Evolutionary conservation across 1,139 yeast genomes (phyloP).

Genomic region (Candida albicans): DNA sequence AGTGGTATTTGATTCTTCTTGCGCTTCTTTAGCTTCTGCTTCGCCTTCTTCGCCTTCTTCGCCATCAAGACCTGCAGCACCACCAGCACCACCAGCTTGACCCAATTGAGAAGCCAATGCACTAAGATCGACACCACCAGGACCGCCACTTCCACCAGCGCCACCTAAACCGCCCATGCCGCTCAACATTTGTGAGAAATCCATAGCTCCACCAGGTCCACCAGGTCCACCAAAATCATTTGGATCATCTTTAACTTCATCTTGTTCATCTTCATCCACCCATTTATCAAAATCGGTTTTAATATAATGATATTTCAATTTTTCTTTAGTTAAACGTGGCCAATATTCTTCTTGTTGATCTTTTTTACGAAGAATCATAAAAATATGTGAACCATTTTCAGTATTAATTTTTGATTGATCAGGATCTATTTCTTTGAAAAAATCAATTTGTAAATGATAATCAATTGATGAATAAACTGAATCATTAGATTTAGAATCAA

Average conservation of each 20-base stretch:
- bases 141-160: slow-evolving; percentile 25
- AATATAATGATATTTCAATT: slow-evolving; percentile 67
- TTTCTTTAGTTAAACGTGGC: slow-evolving; percentile 86
- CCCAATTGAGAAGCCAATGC: slow-evolving; percentile 48
- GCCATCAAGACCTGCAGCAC: slow-evolving; percentile 21
- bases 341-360: slow-evolving; percentile 71
- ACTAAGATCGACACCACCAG: slow-evolving; percentile 34
- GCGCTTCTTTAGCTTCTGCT: slow-evolving; percentile 31
- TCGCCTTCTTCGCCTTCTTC: slow-evolving; percentile 32
- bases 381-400: slow-evolving; percentile 65
- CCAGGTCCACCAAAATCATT: slow-evolving; percentile 38
- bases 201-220: slow-evolving; percentile 26
- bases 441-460: slow-evolving; percentile 66
- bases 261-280: slow-evolving; percentile 96
- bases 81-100: slow-evolving; percentile 39
- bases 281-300: slow-evolving; percentile 96
- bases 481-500: slow-evolving; percentile 56
- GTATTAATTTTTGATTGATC: slow-evolving; percentile 63
- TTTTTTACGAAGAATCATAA: slow-evolving; percentile 71
- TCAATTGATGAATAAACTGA: slow-evolving; percentile 40
- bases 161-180: slow-evolving; percentile 36
- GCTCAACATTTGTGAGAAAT: slow-evolving; percentile 18
- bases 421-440: slow-evolving; percentile 69
- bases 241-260: slow-evolving; percentile 53
- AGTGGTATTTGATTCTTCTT: slow-evolving; percentile 26